A percentile compares a stretch with the other conserved stretches of the same genome.
Evolutionary conservation across 345 rosid genomes (phyloP).

Genomic region (Sapria himalayana): DNA sequence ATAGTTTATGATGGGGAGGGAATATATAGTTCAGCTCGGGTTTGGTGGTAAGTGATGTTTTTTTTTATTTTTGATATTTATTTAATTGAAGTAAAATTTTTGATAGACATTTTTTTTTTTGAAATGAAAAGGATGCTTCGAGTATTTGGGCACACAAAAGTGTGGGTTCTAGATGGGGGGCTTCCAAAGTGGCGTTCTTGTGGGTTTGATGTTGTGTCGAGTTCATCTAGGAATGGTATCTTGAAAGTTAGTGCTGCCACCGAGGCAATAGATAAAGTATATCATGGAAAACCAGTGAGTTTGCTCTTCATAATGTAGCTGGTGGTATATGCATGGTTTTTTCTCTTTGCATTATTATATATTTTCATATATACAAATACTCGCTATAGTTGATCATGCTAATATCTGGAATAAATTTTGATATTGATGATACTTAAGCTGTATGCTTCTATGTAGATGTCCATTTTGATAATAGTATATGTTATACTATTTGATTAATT

Average conservation of each 20-base stretch:
- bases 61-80: constrained; percentile 5
- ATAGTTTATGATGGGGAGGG: constrained; percentile 99
- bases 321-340: neutral
- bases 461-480: too few species aligned
- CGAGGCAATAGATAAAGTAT: constrained; percentile 89
- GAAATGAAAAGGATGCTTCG: constrained; percentile 64
- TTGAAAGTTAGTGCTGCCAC: constrained; percentile 92
- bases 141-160: constrained; percentile 75
- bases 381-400: too few species aligned
- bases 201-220: constrained; percentile 95
- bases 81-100: constrained; percentile 3
- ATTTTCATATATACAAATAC: too few species aligned
- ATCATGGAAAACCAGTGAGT: constrained; percentile 69
- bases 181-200: constrained; percentile 93
- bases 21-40: constrained; percentile 95
- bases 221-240: constrained; percentile 90
- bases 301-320: neutral
- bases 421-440: too few species aligned
- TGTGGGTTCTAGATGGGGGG: constrained; percentile 97
- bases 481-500: too few species aligned
- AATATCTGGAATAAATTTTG: too few species aligned
- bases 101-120: constrained; percentile 1
- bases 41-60: constrained; percentile 73
- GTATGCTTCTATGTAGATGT: too few species aligned
- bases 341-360: neutral